Evolutionary conservation across 805 yeast species (phyloP), one percentile per base, ranked within the genome.

Genomic region (Wickerhamomyces strasburgensis): DNA sequence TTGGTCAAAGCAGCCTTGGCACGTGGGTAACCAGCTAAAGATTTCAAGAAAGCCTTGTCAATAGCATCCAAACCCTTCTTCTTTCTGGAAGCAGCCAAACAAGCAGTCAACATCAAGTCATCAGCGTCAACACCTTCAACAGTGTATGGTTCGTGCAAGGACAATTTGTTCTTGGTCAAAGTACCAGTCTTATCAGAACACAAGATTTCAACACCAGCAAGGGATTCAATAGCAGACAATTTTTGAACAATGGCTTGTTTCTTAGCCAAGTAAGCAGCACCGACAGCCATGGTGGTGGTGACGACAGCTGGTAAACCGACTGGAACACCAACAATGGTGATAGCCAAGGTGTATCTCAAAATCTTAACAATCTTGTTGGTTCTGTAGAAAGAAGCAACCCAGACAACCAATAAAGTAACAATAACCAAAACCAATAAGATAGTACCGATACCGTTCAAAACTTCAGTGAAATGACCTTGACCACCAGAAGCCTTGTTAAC

Each of bases 151-250:
- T 88, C 96, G 69, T 86, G 90, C 61, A 89, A 75, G 45, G 97
- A 84, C 63, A 88, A 78, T 76, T 87, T 89, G 83, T 88, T 88
- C 80, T 87, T 87, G 73, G 97, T 88, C 71, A 88, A 76, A 58
- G 97, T 88, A 78, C 97, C 97, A 62, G 97, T 88, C 73, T 88
- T 88, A 72, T 88, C 97, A 58, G 96, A 88, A 81, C 97, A 88
- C 67, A 88, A 77, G 69, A 88, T 86, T 73, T 89, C 96, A 61
- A 88, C 96, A 80, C 96, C 96, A 52, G 96, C 97, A 56, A 88
- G 74, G 48, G 96, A 88, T 73, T 88, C 97, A 72, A 88, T 88
- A 53, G 96, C 96, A 66, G 95, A 84, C 61, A 88, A 76, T 67
- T 88, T 88, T 72, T 88, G 96, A 58, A 88, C 97, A 75, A 88